These are phyloP conservation scores for Camelina laxa DNA, from an alignment of 345 rosid species.

Conservation along the genomic window DNA sequence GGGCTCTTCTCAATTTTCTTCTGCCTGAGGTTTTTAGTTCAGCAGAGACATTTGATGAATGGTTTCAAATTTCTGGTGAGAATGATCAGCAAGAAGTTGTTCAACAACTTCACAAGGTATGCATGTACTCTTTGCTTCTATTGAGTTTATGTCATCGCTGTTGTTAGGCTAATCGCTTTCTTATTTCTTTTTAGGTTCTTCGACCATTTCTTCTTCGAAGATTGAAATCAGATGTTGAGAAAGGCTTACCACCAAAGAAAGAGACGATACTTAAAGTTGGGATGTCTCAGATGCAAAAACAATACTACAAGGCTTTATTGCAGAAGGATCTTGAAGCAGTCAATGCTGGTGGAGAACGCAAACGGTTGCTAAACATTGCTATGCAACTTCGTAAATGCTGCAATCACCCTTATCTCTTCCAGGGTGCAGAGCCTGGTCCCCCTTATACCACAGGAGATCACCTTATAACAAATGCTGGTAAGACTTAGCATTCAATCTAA, in stretches of 20 bases:
- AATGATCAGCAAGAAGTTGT: constrained; percentile 99
- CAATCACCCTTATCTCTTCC: constrained; percentile 99
- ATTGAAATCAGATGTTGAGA: constrained; percentile 96
- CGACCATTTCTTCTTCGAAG: constrained; percentile 99
- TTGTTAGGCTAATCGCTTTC: constrained; percentile 22
- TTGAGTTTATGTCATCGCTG: neutral
- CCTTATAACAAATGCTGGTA: constrained; percentile 91
- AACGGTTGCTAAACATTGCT: constrained; percentile 93
- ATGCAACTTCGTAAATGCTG: constrained; percentile 99
- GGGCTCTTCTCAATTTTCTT: constrained; percentile 98
- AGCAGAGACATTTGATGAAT: constrained; percentile 99
- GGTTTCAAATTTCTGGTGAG: constrained; percentile 99
- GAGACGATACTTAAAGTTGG: constrained; percentile 99
- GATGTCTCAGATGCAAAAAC: constrained; percentile 99
- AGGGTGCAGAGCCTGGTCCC: constrained; percentile 99
- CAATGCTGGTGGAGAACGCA: constrained; percentile 99
- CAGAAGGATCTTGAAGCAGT: constrained; percentile 99
- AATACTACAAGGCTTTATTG: constrained; percentile 83
- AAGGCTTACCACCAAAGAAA: constrained; percentile 98
- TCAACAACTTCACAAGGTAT: constrained; percentile 98
- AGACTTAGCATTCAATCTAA: constrained; percentile 31
- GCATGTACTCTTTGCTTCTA: constrained; percentile 25
- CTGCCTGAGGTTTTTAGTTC: constrained; percentile 98
- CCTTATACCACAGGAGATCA: constrained; percentile 98
- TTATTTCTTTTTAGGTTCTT: constrained; percentile 61